Evolutionary conservation across 2,329 filamentous ascomycete species (phyloP).

Genomic region (Ophiostoma montium): DNA sequence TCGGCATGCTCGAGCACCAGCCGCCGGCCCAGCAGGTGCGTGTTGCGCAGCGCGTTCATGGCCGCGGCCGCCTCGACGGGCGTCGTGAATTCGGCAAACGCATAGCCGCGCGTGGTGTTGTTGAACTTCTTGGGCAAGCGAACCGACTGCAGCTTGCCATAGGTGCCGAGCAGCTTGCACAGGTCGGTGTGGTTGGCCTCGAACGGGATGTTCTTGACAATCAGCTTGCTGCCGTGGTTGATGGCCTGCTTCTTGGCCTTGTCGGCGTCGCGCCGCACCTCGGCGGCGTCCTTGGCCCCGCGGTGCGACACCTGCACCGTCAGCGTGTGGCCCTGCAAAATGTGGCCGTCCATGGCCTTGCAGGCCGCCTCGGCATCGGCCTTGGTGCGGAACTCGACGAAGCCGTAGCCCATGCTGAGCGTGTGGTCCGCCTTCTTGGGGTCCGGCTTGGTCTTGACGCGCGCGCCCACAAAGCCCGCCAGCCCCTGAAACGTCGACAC

Average conservation of each 20-base stretch:
- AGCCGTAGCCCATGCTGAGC: conserved; percentile 95
- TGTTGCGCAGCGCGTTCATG: conserved; percentile 79
- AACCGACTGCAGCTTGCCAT: conserved; percentile 84
- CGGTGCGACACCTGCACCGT: conserved; percentile 78
- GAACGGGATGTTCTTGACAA: conserved; percentile 97
- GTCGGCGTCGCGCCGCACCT: conserved; percentile 73
- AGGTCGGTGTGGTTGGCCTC: conserved; percentile 90
- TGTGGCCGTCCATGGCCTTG: conserved; percentile 74
- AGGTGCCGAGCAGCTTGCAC: conserved; percentile 69
- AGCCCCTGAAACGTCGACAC: conserved; percentile 66
- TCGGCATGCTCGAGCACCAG: conserved; percentile 87
- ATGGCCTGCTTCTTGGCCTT: conserved; percentile 64
- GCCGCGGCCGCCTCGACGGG: conserved; percentile 79
- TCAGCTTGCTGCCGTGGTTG: conserved; percentile 67
- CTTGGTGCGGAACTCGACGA: conserved; percentile 74
- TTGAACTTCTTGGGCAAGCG: conserved; percentile 94
- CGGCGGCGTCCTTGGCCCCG: conserved; percentile 63
- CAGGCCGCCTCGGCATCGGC: conserved; percentile 66
- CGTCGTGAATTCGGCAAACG: conserved; percentile 77
- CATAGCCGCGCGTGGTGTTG: conserved; percentile 76
- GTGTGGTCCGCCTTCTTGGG: conserved; percentile 79
- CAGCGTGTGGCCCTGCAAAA: conserved; percentile 76
- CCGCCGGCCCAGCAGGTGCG: conserved; percentile 79
- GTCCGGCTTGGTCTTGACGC: conserved; percentile 86
- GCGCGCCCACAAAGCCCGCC: conserved; percentile 76